Conservation (phyloP, 495 filamentous ascomycete genomes). For the Sordaria brevicollis region DNA sequence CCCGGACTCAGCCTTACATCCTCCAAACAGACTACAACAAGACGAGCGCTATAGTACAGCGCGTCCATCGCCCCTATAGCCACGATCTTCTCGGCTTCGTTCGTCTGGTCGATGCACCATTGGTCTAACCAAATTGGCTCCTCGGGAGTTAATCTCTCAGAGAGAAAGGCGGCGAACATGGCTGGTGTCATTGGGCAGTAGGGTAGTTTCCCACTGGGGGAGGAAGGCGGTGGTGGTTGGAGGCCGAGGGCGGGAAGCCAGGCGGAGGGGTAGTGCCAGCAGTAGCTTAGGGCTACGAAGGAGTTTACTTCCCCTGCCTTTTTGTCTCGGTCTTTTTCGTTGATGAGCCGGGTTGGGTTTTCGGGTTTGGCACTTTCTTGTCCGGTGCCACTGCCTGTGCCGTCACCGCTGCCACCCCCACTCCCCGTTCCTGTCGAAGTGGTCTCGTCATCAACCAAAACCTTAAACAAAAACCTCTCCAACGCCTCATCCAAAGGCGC, state of each 20-base stretch:
- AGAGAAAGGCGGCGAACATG: conserved; percentile 16
- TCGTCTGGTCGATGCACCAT: conserved; percentile 24
- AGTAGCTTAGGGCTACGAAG: neutral
- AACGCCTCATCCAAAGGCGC: no score
- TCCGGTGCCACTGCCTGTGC: no score
- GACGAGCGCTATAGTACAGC: neutral
- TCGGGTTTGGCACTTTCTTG: neutral
- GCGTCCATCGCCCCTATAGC: conserved; percentile 12
- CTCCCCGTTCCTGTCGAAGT: no score
- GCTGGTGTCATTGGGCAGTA: neutral
- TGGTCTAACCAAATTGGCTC: conserved; percentile 22
- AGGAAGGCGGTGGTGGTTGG: neutral
- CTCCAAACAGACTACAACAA: neutral
- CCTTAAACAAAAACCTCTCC: no score
- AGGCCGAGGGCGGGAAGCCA: neutral
- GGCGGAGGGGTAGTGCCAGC: neutral
- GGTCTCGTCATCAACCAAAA: no score
- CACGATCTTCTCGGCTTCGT: conserved; percentile 11
- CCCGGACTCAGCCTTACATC: neutral
- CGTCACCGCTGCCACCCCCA: no score
- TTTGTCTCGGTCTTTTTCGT: neutral
- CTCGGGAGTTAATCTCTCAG: neutral
- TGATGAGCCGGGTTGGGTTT: neutral
- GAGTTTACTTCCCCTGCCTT: neutral
- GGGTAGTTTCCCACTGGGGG: no score